Conservation (phyloP, 2,329 filamentous ascomycete species). For the Dendryphion nanum region DNA sequence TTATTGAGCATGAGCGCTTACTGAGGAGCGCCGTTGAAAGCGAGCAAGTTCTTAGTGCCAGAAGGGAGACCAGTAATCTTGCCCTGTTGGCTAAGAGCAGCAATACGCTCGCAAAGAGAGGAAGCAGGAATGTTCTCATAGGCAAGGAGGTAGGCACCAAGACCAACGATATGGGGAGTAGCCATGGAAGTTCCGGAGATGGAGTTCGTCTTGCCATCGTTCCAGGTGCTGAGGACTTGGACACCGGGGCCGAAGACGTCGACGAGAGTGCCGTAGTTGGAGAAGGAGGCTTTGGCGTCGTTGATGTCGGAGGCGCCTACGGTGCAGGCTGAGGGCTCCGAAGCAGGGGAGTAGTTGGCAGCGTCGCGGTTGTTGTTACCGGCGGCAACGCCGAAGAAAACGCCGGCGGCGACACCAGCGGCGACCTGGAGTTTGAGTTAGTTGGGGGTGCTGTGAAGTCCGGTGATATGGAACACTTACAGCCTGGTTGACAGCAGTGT, state of each 20-base stretch:
- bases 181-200: slow-evolving; percentile 66
- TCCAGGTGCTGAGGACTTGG: slow-evolving; percentile 46
- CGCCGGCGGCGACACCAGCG: slow-evolving; percentile 29
- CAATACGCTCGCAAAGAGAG: slow-evolving; percentile 49
- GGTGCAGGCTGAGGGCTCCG: slow-evolving; percentile 36
- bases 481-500: slow-evolving; percentile 22
- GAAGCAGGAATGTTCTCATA: slow-evolving; percentile 40
- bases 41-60: slow-evolving; percentile 50
- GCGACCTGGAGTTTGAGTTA: slow-evolving; percentile 19
- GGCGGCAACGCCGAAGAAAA: slow-evolving; percentile 39
- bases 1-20: no score
- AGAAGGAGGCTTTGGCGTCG: slow-evolving; percentile 32
- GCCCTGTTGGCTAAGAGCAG: slow-evolving; percentile 40
- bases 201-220: slow-evolving; percentile 39
- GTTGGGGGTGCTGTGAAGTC: not conserved
- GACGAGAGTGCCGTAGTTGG: slow-evolving; percentile 35
- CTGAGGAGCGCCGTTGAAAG: slow-evolving; percentile 52
- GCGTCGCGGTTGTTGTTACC: slow-evolving; percentile 35
- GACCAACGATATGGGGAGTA: slow-evolving; percentile 66
- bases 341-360: slow-evolving; percentile 30
- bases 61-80: slow-evolving; percentile 40
- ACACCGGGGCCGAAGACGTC: slow-evolving; percentile 41
- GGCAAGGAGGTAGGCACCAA: slow-evolving; percentile 66
- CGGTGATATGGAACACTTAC: slow-evolving; percentile 11
- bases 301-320: slow-evolving; percentile 36